Percentiles rank a stretch among this genome's conserved stretches.
Evolutionary conservation across 176 grass and related monocot species (phyloP).

Genomic region (Typha latifolia): DNA sequence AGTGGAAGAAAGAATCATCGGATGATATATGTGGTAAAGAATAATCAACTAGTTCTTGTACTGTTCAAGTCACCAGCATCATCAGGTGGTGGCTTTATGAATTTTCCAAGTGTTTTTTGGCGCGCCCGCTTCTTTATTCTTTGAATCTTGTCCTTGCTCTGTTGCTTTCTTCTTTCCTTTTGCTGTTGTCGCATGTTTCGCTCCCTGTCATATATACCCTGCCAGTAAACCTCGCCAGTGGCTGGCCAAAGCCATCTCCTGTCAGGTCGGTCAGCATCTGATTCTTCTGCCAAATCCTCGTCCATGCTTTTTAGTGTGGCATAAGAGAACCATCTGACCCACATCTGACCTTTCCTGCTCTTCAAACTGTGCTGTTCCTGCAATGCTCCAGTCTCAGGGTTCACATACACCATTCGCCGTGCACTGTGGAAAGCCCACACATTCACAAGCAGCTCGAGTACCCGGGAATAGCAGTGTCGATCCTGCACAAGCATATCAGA

Average conservation of each 20-base stretch:
- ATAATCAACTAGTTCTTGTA: slow-evolving; percentile 15
- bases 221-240: slow-evolving; percentile 87
- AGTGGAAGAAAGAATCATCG: neutral
- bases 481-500: slow-evolving; percentile 37
- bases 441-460: slow-evolving; percentile 82
- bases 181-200: slow-evolving; percentile 66
- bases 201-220: slow-evolving; percentile 84
- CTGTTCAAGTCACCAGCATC: slow-evolving; percentile 23
- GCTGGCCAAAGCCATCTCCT: slow-evolving; percentile 80
- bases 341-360: slow-evolving; percentile 62
- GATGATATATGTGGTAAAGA: neutral
- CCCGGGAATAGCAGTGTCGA: slow-evolving; percentile 70
- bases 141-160: slow-evolving; percentile 78
- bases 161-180: slow-evolving; percentile 75
- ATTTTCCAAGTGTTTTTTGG: slow-evolving; percentile 85
- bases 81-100: slow-evolving; percentile 75
- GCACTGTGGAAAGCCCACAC: slow-evolving; percentile 93
- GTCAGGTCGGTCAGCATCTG: slow-evolving; percentile 41
- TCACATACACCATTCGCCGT: slow-evolving; percentile 70
- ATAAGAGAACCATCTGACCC: slow-evolving; percentile 63
- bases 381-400: slow-evolving; percentile 79
- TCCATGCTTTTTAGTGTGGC: slow-evolving; percentile 82
- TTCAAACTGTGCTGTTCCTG: slow-evolving; percentile 67
- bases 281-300: slow-evolving; percentile 88
- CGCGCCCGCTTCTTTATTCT: slow-evolving; percentile 72